Conservation (phyloP, 2,329 filamentous ascomycete genomes). For the Sporothrix humicola region DNA sequence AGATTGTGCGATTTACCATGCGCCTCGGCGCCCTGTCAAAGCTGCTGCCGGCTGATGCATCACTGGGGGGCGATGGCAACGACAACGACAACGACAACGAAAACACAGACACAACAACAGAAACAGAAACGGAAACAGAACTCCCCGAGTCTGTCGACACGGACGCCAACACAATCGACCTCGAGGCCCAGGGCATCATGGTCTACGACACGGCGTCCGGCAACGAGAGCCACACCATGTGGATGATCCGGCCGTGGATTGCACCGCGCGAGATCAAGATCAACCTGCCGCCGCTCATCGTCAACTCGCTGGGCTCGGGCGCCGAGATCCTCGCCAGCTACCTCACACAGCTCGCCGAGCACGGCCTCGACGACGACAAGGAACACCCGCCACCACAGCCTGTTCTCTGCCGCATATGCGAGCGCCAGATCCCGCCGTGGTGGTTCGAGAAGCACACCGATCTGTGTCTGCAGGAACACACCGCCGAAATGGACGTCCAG, state of each 20-base stretch:
- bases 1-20: slow-evolving; percentile 82
- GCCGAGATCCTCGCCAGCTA: slow-evolving; percentile 95
- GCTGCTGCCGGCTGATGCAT: slow-evolving; percentile 55
- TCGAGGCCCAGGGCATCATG: slow-evolving; percentile 98
- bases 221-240: slow-evolving; percentile 95
- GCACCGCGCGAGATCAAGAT: slow-evolving; percentile 92
- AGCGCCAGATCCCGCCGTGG: slow-evolving; percentile 96
- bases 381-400: slow-evolving; percentile 81
- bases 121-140: slow-evolving; percentile 34
- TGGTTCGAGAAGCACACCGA: slow-evolving; percentile 99
- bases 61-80: slow-evolving; percentile 48
- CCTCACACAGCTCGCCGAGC: slow-evolving; percentile 85
- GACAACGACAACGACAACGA: no score
- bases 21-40: slow-evolving; percentile 72
- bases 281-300: slow-evolving; percentile 84
- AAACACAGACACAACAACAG: not conserved
- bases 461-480: slow-evolving; percentile 91
- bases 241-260: slow-evolving; percentile 96
- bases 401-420: slow-evolving; percentile 94
- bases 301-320: slow-evolving; percentile 91
- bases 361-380: slow-evolving; percentile 74
- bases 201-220: slow-evolving; percentile 89
- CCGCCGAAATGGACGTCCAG: slow-evolving; percentile 96
- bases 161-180: slow-evolving; percentile 65
- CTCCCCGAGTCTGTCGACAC: no score